Base-by-base conservation (phyloP, 768 basidiomycete genomes). In the Mycena floridula region DNA sequence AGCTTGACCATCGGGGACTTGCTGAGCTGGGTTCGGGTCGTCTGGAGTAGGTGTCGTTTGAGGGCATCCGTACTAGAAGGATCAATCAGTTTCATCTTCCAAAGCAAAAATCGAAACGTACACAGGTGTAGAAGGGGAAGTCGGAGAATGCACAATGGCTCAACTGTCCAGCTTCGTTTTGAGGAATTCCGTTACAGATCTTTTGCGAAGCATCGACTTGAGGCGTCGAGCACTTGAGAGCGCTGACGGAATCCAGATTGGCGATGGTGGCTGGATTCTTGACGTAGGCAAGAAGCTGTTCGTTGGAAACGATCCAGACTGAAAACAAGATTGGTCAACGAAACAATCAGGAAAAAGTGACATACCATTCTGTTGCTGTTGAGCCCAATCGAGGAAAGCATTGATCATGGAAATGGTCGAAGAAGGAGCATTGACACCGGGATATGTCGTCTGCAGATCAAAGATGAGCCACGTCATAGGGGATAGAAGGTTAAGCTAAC, bases 151-250 rank as follows among this genome's bases (percentile, higher is more conserved):
- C 58, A 59, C 87, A 89, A 40, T 74, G 75, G 8, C 64, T 59
- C 16, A 86, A 54, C 12, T 86, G 59, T 5, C 85, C 85, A 1
- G 59, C 60, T 61, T 88, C 78, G 55, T 86, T 85, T 45, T 62
- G 60, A 1, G 82, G 80, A n/a, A 90, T 79, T 27, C 88, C 88
- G 54, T 89, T 85, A 65, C 88, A 90, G 46, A 90, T 81, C 57
- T 80, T 71, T 24, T 58, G 37, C 23, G 65, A 63, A n/a, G n/a
- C n/a, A n/a, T n/a, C n/a, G 24, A 89, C 75, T 48, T 76, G 60
- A 12, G 87, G 87, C 2, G 72, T 70, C 6, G 72, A 63, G 62
- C 88, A 90, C 58, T 79, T 76, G 54, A 89, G 68, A 3, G 79
- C 70, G 1, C 54, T 64, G 50, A 81, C 52, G 7, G 54, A 50